Percentiles rank a stretch among this genome's conserved stretches.
Evolutionary conservation across 2,329 filamentous ascomycete genomes (phyloP).

Genomic region (Madurella fahalii): DNA sequence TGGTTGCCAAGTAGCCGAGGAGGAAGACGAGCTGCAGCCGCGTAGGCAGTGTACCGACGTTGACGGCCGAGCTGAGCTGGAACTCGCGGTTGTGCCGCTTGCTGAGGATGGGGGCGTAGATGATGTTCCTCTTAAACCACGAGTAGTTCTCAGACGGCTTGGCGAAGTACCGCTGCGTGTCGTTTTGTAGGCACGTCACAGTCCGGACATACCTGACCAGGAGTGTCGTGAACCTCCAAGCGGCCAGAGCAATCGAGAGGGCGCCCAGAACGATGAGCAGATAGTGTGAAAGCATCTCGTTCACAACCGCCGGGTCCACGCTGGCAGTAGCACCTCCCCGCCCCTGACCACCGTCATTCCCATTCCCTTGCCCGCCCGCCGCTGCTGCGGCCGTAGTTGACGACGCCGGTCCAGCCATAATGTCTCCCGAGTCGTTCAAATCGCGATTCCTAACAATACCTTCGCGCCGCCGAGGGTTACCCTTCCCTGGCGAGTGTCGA

Average conservation of each 20-base stretch:
- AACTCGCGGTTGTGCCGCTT: conserved; percentile 75
- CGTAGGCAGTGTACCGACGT: conserved; percentile 70
- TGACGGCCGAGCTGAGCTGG: conserved; percentile 55
- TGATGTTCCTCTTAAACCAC: conserved; percentile 63
- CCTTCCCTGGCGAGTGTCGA: not conserved
- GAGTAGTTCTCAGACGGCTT: conserved; percentile 49
- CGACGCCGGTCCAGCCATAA: conserved; percentile 10
- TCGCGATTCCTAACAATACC: not conserved
- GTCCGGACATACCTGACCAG: conserved; percentile 66
- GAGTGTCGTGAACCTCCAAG: conserved; percentile 62
- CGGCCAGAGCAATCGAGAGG: conserved; percentile 58
- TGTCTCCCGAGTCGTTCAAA: not conserved
- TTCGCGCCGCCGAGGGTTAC: not conserved
- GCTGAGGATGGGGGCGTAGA: conserved; percentile 66
- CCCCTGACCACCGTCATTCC: conserved; percentile 1
- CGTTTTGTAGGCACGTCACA: conserved; percentile 71
- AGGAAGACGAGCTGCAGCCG: conserved; percentile 71
- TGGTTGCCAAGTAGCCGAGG: conserved; percentile 62
- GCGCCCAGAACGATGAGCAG: conserved; percentile 61
- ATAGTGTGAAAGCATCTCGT: conserved; percentile 56
- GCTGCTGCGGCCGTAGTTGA: conserved; percentile 8
- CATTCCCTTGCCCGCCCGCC: conserved; percentile 5
- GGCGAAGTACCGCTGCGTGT: conserved; percentile 75
- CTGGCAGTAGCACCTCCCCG: conserved; percentile 16
- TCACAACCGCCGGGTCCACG: conserved; percentile 34